Evolutionary conservation across 257 asterid genomes (phyloP).

Genomic region (Ocimum tenuiflorum): DNA sequence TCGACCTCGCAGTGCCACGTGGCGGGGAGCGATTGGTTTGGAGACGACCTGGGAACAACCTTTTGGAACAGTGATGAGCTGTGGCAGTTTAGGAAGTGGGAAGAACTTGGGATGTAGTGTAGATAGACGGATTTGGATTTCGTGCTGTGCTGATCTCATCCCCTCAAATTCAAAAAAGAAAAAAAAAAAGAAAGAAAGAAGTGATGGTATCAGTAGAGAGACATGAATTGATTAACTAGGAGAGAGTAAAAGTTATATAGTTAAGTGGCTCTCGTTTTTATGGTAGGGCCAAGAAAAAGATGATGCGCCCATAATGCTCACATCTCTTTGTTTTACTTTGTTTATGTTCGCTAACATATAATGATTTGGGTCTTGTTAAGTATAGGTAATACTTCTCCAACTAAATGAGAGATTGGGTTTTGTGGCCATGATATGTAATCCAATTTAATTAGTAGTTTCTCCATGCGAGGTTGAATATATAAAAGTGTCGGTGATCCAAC

Average conservation of each 20-base stretch:
- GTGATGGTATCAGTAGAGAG: too few relatives aligned
- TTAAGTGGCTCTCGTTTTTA: slow-evolving; percentile 13
- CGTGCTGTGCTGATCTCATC: too few relatives aligned
- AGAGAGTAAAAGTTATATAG: too few relatives aligned
- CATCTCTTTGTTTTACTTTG: neutral
- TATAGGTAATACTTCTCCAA: neutral
- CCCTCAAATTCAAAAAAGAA: too few relatives aligned
- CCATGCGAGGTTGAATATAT: too few relatives aligned
- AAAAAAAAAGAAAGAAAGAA: too few relatives aligned
- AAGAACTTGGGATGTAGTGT: slow-evolving; percentile 17
- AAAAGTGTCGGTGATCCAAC: neutral
- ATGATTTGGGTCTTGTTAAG: neutral
- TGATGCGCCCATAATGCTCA: neutral
- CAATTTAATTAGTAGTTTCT: neutral
- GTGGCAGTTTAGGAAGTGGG: slow-evolving; percentile 46
- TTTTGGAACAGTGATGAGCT: slow-evolving; percentile 58
- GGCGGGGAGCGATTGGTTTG: slow-evolving; percentile 42
- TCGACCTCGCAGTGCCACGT: slow-evolving; percentile 34
- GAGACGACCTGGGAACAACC: slow-evolving; percentile 30
- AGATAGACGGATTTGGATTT: too few relatives aligned
- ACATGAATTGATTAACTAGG: neutral
- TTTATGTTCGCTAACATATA: neutral
- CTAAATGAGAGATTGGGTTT: neutral
- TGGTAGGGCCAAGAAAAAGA: slow-evolving; percentile 10
- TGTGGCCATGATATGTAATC: neutral